These are phyloP conservation scores for Phialophora chinensis DNA, from an alignment of 2,329 filamentous ascomycete genomes.

Conservation along the genomic window DNA sequence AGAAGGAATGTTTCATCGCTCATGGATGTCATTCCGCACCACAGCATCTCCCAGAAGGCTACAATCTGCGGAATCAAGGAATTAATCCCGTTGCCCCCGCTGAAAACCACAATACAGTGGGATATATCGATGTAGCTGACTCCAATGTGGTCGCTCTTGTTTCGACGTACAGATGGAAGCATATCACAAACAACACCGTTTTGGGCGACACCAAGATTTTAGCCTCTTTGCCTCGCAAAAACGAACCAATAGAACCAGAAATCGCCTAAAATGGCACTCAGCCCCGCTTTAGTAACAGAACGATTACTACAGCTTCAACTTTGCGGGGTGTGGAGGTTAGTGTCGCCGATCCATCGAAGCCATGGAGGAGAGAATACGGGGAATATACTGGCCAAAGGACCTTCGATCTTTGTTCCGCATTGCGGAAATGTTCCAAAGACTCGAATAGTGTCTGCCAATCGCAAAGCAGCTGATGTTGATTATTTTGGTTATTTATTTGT, in stretches of 20 bases:
- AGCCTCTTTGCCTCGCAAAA: neutral
- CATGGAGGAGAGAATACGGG: slow-evolving; percentile 1
- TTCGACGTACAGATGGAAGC: neutral
- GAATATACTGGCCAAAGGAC: neutral
- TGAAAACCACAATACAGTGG: neutral
- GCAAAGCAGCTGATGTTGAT: neutral
- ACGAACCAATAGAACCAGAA: neutral
- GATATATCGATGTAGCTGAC: neutral
- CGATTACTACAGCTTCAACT: neutral
- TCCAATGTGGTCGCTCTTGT: neutral
- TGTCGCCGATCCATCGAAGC: neutral
- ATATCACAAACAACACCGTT: neutral
- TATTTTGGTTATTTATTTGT: neutral
- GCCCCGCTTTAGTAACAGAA: slow-evolving; percentile 6
- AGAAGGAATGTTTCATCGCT: neutral
- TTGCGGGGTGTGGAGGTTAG: neutral
- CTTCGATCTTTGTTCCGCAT: neutral
- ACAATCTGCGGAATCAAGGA: neutral
- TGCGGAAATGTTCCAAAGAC: neutral
- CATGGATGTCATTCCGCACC: slow-evolving; percentile 1
- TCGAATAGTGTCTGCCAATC: neutral
- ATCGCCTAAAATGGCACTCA: neutral
- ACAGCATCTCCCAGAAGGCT: neutral
- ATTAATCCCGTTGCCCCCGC: neutral
- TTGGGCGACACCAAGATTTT: neutral